Base-by-base conservation (phyloP, 441 rosid species). In the Eutrema salsugineum region DNA sequence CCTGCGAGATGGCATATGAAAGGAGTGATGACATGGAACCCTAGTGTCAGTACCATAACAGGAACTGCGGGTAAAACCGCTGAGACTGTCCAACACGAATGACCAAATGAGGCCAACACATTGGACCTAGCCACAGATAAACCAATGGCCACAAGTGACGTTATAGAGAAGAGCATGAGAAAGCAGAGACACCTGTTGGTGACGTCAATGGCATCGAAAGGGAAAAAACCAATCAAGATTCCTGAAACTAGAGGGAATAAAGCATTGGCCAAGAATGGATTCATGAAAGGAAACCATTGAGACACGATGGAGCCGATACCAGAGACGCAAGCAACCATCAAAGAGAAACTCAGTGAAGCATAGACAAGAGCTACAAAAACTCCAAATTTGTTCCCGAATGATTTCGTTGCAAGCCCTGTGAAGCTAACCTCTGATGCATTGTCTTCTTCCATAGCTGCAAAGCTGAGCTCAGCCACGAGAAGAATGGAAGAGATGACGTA, bases 1-100 rank as follows among this genome's bases (percentile, higher is more conserved):
- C 96, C 97, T 2, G 93, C 94, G 22, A 93, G 75, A 69, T 87
- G 91, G 65, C 97, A 91, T 76, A 89, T 85, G 73, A 91, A 93
- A 72, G 96, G 96, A 70, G 96, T 93, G 56, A 93, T 87, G 36
- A 93, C 97, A 81, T 93, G 97, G 80, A 91, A 93, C 47, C 97
- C 98, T 54, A 93, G 81, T 16, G 97, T 89, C 66, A 93, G 87
- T 24, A 93, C 97, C 61, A 87, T 85, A 16, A 91, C 94, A 68
- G 97, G 97, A 62, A 91, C 86, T n/a, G 94, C 91, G 12, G 94
- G 97, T 83, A 89, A 86, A 79, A 87, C 83, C 6, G 85, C 61
- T 3, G 95, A 83, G 11, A 86, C 7, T 24, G 68, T 79, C 97
- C 96, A 90, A 5, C 92, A 87, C 60, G 88, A 85, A 19, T 68